A percentile compares a stretch with the other conserved stretches of the same genome.
Evolutionary conservation across 1,284 basidiomycete genomes (phyloP).

Genomic region (Lignosus rhinocerotis): DNA sequence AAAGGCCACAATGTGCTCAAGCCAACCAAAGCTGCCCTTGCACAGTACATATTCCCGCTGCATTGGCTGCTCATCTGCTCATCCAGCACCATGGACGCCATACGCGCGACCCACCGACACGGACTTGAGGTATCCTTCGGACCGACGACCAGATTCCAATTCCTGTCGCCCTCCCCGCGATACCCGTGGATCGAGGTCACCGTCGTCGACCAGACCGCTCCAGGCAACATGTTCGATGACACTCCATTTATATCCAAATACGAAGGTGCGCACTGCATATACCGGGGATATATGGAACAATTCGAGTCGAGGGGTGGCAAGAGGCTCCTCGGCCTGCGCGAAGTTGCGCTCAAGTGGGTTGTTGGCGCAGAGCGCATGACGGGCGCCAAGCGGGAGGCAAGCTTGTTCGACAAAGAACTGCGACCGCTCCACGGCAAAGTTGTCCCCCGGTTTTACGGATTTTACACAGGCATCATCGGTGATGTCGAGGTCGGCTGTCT

Average conservation of each 20-base stretch:
- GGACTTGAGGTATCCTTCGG: slow-evolving; percentile 7
- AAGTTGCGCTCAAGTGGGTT: slow-evolving; percentile 19
- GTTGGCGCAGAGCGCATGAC: slow-evolving; percentile 7
- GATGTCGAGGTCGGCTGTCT: slow-evolving; percentile 12
- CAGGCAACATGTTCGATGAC: neutral
- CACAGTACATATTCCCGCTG: neutral
- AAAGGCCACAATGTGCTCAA: neutral
- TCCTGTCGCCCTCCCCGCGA: neutral
- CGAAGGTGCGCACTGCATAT: slow-evolving; percentile 14
- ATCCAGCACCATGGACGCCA: neutral
- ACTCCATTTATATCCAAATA: slow-evolving; percentile 11
- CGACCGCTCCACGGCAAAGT: slow-evolving; percentile 6
- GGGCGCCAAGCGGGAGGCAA: slow-evolving; percentile 7
- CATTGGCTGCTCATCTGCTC: neutral
- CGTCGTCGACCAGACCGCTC: slow-evolving; percentile 5
- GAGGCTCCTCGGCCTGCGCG: neutral
- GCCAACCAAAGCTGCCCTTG: neutral
- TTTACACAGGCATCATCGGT: slow-evolving; percentile 10
- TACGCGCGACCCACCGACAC: neutral
- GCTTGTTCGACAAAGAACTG: slow-evolving; percentile 12
- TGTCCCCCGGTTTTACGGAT: slow-evolving; percentile 14
- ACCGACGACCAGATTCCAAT: neutral
- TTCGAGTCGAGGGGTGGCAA: neutral
- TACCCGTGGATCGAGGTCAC: slow-evolving; percentile 7
- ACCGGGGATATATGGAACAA: slow-evolving; percentile 13